Conservation (phyloP, 352 stramenopile species). For the Globisporangium perplexum region DNA sequence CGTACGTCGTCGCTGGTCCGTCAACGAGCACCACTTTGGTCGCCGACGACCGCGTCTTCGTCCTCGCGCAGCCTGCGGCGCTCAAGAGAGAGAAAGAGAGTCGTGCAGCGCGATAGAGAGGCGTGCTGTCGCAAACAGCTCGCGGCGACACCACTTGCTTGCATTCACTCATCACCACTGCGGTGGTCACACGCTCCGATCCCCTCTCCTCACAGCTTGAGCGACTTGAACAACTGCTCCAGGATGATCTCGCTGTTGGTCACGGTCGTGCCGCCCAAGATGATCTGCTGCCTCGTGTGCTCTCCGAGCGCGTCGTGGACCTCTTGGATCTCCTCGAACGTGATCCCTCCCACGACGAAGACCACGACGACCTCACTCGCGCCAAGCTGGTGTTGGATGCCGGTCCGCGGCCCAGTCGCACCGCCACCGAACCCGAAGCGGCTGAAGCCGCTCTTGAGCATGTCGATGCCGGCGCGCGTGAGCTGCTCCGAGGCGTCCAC, state of each 20-base stretch:
- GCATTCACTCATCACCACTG: too few relatives aligned
- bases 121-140: background rate
- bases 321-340: constrained; percentile 77
- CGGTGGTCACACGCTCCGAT: too few relatives aligned
- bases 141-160: background rate
- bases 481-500: constrained; percentile 76
- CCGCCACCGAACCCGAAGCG: constrained; percentile 59
- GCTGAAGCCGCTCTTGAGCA: constrained; percentile 80
- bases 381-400: constrained; percentile 22
- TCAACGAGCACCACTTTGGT: constrained; percentile 33
- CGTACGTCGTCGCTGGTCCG: constrained; percentile 51
- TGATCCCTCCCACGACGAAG: constrained; percentile 77
- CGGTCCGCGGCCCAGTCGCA: constrained; percentile 13
- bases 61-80: constrained; percentile 42
- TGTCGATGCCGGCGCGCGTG: constrained; percentile 65
- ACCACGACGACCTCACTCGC: constrained; percentile 44
- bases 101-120: background rate
- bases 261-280: constrained; percentile 67
- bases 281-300: constrained; percentile 45
- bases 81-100: constrained; percentile 13
- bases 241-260: constrained; percentile 64
- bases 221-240: constrained; percentile 40
- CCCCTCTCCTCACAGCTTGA: constrained; percentile 4
- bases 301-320: constrained; percentile 49
- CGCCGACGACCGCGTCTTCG: constrained; percentile 52